Evolutionary conservation across 805 yeast species (phyloP), one percentile per base, ranked within the genome.

Genomic region (Monosporozyma unispora): DNA sequence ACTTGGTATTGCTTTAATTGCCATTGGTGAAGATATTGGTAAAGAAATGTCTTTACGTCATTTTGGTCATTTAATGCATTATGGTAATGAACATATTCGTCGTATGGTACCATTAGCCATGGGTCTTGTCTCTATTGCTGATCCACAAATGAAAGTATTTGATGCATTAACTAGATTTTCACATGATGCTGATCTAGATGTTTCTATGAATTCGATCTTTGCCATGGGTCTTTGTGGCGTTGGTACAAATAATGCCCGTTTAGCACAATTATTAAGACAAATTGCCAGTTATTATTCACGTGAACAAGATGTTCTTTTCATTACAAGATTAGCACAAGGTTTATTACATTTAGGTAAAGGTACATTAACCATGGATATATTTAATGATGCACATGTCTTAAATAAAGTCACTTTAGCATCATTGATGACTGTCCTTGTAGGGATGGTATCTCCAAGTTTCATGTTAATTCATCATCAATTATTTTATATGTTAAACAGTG

Each of bases 201-300:
- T 93, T 49, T 96, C 98, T 6, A 83, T 84, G 66, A 93, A 90
- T 64, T 89, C 99, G 19, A 89, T 93, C 55, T 91, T 87, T 61
- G 82, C 96, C 42, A 90, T 93, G 98, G 99, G 99, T 49, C 72
- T 93, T 54, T 95, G 91, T 58, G 99, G 99, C 65, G 93, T 98
- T 19, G 99, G 99, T 70, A 93, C 99, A 27, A 91, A 93, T 70
- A 93, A 93, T 66, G 99, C 99, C 7, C 84, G 99, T 72, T 76
- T 93, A 55, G 98, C 98, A 3, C 99, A 93, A 72, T 76, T 93
- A 55, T 77, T 93, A 62, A 81, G 99, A 68, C 98, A 93, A 69
- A 77, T 93, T 59, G 98, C 99, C 0, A 81, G 87, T 48, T 93
- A 93, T 68, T 95, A 93, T 67, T 78, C 86, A 48, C 86, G 90